phyloP scores from a whole-genome alignment of 2,329 filamentous ascomycete genomes.

The Alternaria infectoria region DNA sequence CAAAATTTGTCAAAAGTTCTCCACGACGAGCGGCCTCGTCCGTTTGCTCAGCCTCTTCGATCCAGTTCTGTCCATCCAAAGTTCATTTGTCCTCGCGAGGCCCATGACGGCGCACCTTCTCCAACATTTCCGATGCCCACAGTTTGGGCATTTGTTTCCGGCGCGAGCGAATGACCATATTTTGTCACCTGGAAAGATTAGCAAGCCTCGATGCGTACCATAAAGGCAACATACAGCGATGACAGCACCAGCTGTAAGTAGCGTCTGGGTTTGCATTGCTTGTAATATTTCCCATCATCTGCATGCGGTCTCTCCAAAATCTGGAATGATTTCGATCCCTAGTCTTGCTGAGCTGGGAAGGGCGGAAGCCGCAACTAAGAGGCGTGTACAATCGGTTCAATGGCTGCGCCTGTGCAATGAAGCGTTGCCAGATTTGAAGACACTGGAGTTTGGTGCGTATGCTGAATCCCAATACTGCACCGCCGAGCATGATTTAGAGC shows the following conservation, averaged over 20 bases:
- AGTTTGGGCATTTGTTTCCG: conserved; percentile 3
- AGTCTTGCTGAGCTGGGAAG: neutral
- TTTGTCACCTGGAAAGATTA: neutral
- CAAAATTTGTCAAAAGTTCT: neutral
- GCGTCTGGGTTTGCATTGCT: neutral
- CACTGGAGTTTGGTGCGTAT: no score
- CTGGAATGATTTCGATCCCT: neutral
- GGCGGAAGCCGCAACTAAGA: no score
- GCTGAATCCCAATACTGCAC: no score
- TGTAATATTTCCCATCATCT: neutral
- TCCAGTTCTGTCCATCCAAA: conserved; percentile 1
- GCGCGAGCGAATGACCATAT: neutral
- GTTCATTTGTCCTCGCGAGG: neutral
- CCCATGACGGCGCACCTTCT: conserved; percentile 1
- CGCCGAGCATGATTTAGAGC: no score
- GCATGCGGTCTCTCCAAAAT: neutral
- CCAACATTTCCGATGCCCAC: conserved; percentile 6
- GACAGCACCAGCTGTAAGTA: conserved; percentile 6
- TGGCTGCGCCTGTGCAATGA: no score
- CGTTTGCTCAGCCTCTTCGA: neutral
- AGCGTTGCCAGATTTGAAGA: no score
- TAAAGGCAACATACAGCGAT: neutral
- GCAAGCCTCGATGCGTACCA: neutral
- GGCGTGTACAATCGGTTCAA: no score
- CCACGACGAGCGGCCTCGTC: neutral